Evolutionary conservation across 108 stramenopile species (phyloP).

Genomic region (Cyclotella baltica): DNA sequence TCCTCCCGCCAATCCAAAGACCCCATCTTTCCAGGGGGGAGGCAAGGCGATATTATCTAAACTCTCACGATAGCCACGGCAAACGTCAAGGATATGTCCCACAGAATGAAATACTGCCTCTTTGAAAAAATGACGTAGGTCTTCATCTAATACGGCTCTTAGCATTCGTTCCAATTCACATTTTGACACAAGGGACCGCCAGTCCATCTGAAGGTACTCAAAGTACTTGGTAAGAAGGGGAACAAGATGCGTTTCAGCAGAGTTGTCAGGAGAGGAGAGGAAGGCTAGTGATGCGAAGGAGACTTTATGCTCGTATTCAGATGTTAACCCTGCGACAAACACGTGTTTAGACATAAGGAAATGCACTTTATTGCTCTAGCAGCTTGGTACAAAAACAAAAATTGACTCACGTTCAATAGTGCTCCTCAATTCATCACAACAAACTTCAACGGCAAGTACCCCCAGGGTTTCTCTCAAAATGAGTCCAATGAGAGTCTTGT

Average conservation of each 20-base stretch:
- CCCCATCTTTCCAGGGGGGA: constrained; percentile 58
- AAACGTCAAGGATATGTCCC: constrained; percentile 86
- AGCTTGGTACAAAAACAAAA: background rate
- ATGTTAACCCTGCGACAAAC: constrained; percentile 56
- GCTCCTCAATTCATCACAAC: constrained; percentile 62
- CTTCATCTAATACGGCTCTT: constrained; percentile 54
- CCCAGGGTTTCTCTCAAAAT: constrained; percentile 74
- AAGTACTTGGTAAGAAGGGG: constrained; percentile 76
- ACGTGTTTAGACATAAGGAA: background rate
- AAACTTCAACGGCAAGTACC: constrained; percentile 77
- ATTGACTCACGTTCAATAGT: constrained; percentile 59
- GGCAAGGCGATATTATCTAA: constrained; percentile 80
- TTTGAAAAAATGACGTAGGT: constrained; percentile 76
- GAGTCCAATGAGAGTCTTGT: constrained; percentile 64
- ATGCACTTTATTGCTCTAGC: too few relatives aligned
- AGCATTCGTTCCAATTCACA: constrained; percentile 86
- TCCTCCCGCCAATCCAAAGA: constrained; percentile 39
- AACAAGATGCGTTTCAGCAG: constrained; percentile 71
- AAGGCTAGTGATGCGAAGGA: constrained; percentile 90
- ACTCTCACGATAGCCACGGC: constrained; percentile 63
- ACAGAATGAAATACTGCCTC: constrained; percentile 79
- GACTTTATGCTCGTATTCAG: constrained; percentile 81
- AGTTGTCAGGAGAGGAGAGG: constrained; percentile 79
- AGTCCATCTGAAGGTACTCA: constrained; percentile 68
- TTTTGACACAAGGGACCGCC: constrained; percentile 56